These are phyloP conservation scores for Physcia stellaris DNA, from an alignment of 495 filamentous ascomycete species.

Conservation along the genomic window DNA sequence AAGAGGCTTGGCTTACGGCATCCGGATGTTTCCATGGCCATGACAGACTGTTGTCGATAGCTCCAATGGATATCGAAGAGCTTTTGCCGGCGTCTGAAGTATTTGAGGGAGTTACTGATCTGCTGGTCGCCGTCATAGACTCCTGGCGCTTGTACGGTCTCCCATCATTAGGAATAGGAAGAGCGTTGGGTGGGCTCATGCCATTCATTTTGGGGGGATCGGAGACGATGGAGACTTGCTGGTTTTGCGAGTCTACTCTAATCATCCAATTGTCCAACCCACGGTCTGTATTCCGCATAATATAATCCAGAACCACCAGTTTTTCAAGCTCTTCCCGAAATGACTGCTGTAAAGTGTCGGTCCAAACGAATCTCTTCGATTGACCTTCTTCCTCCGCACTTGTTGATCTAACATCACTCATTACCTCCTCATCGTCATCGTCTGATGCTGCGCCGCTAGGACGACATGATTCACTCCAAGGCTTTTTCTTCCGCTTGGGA, in stretches of 20 bases:
- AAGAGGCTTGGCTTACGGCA: slow-evolving; percentile 59
- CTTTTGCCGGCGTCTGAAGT: slow-evolving; percentile 29
- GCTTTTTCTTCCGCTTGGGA: slow-evolving; percentile 54
- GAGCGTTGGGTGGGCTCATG: slow-evolving; percentile 31
- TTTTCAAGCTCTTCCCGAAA: slow-evolving; percentile 96
- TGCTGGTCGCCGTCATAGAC: slow-evolving; percentile 64
- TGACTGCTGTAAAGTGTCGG: slow-evolving; percentile 71
- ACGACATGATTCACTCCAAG: slow-evolving; percentile 78
- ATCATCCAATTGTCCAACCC: slow-evolving; percentile 99
- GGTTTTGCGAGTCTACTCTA: slow-evolving; percentile 71
- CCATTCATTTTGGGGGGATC: slow-evolving; percentile 63
- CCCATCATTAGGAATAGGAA: slow-evolving; percentile 38
- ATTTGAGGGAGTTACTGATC: slow-evolving; percentile 41
- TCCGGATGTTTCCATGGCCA: slow-evolving; percentile 99
- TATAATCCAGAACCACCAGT: slow-evolving; percentile 93
- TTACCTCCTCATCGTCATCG: slow-evolving; percentile 58
- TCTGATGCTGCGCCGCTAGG: slow-evolving; percentile 53
- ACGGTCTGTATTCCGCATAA: slow-evolving; percentile 97
- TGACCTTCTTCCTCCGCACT: slow-evolving; percentile 36
- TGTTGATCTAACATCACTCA: slow-evolving; percentile 30
- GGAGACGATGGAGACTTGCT: slow-evolving; percentile 71
- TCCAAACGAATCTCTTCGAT: slow-evolving; percentile 59
- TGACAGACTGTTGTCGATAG: slow-evolving; percentile 94
- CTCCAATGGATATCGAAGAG: slow-evolving; percentile 64
- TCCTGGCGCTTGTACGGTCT: slow-evolving; percentile 65